Percentiles rank a stretch among this genome's conserved stretches.
phyloP scores from a whole-genome alignment of 1,284 basidiomycete genomes.

The Ustilago hordei region DNA sequence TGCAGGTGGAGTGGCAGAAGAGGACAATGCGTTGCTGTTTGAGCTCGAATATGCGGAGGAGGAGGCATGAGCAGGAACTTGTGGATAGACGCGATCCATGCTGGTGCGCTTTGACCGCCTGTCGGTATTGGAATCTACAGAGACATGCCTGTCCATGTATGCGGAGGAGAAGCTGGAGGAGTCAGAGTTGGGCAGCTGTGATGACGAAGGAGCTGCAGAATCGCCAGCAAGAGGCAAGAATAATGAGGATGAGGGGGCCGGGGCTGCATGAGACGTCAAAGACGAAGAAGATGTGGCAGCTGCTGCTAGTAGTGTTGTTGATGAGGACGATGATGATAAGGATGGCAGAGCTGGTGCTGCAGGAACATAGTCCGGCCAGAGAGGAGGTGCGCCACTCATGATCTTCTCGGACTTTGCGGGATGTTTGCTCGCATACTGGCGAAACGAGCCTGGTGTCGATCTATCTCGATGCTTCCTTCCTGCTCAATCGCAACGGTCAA shows the following conservation, averaged over 20 bases:
- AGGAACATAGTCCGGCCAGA: constrained; percentile 30
- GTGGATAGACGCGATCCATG: constrained; percentile 24
- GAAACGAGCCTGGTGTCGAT: neutral
- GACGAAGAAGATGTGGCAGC: constrained; percentile 5
- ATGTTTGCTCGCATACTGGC: neutral
- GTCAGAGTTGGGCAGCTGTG: neutral
- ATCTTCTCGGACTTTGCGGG: neutral
- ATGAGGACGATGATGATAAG: constrained; percentile 1
- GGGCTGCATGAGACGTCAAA: neutral
- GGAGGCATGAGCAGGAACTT: neutral
- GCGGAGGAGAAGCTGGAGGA: constrained; percentile 2
- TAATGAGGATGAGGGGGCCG: neutral
- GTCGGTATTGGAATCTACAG: neutral
- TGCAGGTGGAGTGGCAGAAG: neutral
- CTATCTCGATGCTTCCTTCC: neutral
- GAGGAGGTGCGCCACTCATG: constrained; percentile 26
- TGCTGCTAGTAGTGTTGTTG: constrained; percentile 2
- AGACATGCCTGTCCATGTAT: neutral
- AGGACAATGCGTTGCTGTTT: neutral
- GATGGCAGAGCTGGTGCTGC: neutral
- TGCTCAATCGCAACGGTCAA: neutral
- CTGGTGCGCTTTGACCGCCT: constrained; percentile 24
- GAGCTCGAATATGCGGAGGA: neutral
- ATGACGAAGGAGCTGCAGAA: constrained; percentile 7
- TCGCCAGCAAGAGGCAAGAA: neutral